phyloP scores from a whole-genome alignment of 768 basidiomycete genomes.

The Exidia glandulosa region DNA sequence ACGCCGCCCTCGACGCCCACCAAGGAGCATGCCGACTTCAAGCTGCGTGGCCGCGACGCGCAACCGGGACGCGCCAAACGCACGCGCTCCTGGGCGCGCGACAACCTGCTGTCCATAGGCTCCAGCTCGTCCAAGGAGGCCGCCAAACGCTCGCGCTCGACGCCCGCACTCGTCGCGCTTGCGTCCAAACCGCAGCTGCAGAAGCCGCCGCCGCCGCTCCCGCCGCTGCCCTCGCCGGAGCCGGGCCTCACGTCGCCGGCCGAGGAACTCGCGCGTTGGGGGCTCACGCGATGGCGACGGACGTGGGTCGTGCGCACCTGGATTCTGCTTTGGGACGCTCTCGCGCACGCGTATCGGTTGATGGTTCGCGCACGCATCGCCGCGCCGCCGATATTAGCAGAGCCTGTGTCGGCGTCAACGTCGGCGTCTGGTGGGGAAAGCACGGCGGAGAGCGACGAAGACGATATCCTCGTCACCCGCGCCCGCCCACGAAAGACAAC shows the following conservation, averaged over 20 bases:
- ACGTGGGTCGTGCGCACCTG: slow-evolving; percentile 65
- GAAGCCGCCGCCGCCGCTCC: not conserved
- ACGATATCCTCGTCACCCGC: not conserved
- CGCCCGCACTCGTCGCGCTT: not conserved
- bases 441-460: not conserved
- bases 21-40: slow-evolving; percentile 18
- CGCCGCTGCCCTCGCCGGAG: not conserved
- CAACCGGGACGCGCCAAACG: not conserved
- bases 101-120: slow-evolving; percentile 3
- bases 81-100: not conserved
- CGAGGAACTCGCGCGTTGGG: not conserved
- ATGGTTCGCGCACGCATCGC: not conserved
- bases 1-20: slow-evolving; percentile 45
- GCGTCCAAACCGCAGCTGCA: not conserved
- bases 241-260: not conserved
- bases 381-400: not conserved
- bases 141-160: not conserved
- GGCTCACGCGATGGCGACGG: slow-evolving; percentile 21
- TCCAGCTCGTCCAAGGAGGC: not conserved
- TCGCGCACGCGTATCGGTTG: slow-evolving; percentile 41
- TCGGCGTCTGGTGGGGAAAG: not conserved
- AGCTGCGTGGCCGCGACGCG: not conserved
- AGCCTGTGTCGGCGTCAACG: too few relatives aligned
- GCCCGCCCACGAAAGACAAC: not conserved
- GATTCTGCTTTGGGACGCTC: slow-evolving; percentile 54